Conservation (phyloP, 495 filamentous ascomycete genomes). For the Penicillium cinerascens region DNA sequence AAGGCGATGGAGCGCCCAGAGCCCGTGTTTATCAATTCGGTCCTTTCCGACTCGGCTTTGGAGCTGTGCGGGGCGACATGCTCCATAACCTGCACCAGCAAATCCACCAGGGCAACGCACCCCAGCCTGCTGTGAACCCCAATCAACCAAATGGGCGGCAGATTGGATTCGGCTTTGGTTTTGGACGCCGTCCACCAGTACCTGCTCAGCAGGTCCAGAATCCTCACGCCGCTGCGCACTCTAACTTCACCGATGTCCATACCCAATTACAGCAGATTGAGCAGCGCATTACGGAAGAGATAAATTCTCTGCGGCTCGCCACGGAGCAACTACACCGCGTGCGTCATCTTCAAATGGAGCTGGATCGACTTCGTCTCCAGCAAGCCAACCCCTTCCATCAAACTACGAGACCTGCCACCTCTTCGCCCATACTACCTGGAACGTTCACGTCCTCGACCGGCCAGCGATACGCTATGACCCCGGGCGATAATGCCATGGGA, state of each 20-base stretch:
- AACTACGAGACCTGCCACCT: constrained; percentile 11
- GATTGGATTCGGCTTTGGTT: constrained; percentile 43
- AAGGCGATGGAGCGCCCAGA: constrained; percentile 35
- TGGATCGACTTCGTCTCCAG: constrained; percentile 55
- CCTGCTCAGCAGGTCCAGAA: constrained; percentile 13
- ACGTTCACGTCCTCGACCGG: constrained; percentile 19
- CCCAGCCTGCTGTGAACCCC: constrained; percentile 31
- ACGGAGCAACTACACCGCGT: constrained; percentile 55
- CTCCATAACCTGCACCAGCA: constrained; percentile 52
- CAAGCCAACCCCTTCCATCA: constrained; percentile 28
- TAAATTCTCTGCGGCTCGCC: constrained; percentile 49
- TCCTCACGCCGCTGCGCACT: constrained; percentile 9
- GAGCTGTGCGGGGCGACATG: constrained; percentile 50
- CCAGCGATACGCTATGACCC: constrained; percentile 33
- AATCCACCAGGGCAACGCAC: constrained; percentile 40
- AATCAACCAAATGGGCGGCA: constrained; percentile 35
- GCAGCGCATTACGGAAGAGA: constrained; percentile 63
- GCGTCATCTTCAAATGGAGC: constrained; percentile 57
- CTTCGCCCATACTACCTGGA: constrained; percentile 19
- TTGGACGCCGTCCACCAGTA: constrained; percentile 35
- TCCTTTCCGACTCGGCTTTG: constrained; percentile 56
- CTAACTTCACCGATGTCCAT: constrained; percentile 38
- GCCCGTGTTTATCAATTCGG: constrained; percentile 53
- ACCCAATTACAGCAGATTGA: constrained; percentile 60
- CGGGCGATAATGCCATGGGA: constrained; percentile 44